These are phyloP conservation scores for Sporothrix dimorphospora DNA, from an alignment of 2,329 filamentous ascomycete genomes.

Conservation along the genomic window DNA sequence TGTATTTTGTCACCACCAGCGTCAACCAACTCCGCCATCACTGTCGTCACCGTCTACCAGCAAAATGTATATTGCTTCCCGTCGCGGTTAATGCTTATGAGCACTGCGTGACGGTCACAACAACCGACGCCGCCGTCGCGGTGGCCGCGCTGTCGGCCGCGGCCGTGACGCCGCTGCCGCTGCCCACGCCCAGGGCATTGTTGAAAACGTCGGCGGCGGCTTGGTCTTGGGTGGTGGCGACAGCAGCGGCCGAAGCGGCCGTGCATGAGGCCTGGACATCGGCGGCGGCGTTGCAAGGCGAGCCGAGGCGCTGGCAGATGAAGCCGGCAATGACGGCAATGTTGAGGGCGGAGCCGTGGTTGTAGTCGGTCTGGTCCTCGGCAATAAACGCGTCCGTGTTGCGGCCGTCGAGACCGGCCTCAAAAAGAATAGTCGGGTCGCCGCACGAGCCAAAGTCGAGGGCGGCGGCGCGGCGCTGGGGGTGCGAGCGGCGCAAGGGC, in stretches of 20 bases:
- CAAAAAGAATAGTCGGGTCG: conserved; percentile 49
- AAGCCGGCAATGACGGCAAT: conserved; percentile 53
- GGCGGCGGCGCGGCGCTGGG: conserved; percentile 24
- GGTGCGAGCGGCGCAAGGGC: conserved; percentile 20
- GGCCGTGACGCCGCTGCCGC: conserved; percentile 19
- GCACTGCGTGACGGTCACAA: conserved; percentile 36
- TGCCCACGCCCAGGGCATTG: conserved; percentile 35
- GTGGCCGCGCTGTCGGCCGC: conserved; percentile 20
- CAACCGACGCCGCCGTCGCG: conserved; percentile 30
- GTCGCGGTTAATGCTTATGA: conserved; percentile 22
- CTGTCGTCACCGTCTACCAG: too few relatives aligned
- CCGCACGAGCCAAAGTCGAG: conserved; percentile 47
- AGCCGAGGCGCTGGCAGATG: conserved; percentile 50
- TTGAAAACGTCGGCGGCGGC: conserved; percentile 43
- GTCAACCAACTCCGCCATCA: not conserved
- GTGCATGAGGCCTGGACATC: conserved; percentile 38
- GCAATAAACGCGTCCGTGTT: conserved; percentile 48
- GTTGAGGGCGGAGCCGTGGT: conserved; percentile 51
- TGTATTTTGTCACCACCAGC: not conserved
- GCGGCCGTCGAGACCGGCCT: conserved; percentile 49
- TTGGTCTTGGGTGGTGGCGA: conserved; percentile 40
- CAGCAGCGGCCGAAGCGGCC: conserved; percentile 37
- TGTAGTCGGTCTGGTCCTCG: conserved; percentile 47
- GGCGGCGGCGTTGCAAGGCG: conserved; percentile 41
- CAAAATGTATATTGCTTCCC: too few relatives aligned